Evolutionary conservation across 495 filamentous ascomycete species (phyloP), one percentile per base, ranked within the genome.

Genomic region (Xylaria intraflava): DNA sequence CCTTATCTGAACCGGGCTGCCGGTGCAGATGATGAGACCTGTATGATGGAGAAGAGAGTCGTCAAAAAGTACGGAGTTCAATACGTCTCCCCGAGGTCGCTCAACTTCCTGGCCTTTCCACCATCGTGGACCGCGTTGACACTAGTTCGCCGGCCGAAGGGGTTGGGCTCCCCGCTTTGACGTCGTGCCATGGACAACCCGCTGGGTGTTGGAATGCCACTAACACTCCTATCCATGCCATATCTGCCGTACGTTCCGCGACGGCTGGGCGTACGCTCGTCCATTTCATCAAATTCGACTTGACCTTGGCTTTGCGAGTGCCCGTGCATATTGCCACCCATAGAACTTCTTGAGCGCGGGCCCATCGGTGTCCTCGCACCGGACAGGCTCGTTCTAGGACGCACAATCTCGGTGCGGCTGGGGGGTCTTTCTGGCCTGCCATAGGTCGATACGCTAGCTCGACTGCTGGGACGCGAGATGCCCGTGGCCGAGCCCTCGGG

Each of bases 331-430:
- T 78, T 81, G 16, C 79, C 79, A 43, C 78, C 75, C 46, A 83
- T 62, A 38, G 77, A 79, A 39, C 78, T 82, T 44, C 81, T 69
- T 9, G 84, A 82, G 23, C 83, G 71, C 27, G 64, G 5, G 35
- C 76, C 76, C 20, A 84, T 61, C 8, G 86, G 83, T 3, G 88
- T 90, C 30, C 86, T 80, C 12, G 83, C 68, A 3, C 84, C 79
- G 6, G 72, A 73, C 27, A 85, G 47, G 42, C 72, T 75, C 3
- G 72, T 59, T 9, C 75, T 78, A 42, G 88, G 82, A 53, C 87
- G 88, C 19, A 67, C 65, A n/a, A 69, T 71, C 19, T 78, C 78
- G 12, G 66, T 68, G 41, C 77, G 72, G 61, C 73, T 78, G 6
- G 70, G 60, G 0, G 78, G 78, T 20, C 78, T 69, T 31, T 72